Evolutionary conservation across 1,139 yeast species (phyloP), one percentile per base, ranked within the genome.

Genomic region (Geotrichum aggregatum): DNA sequence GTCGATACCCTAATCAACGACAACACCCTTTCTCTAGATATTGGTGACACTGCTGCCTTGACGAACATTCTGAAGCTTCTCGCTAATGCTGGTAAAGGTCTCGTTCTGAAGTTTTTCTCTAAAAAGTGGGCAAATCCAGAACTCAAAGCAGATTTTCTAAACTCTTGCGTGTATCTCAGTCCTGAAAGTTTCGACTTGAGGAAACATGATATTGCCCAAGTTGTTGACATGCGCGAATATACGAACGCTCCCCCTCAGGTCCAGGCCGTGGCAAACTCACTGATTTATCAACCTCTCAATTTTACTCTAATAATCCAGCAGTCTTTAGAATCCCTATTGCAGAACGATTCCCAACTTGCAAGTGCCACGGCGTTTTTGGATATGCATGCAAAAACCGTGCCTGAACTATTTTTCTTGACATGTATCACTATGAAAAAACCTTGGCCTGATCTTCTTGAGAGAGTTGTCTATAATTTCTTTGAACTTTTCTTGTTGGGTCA

Each of bases 391-490:
- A 69, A 69, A 53, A 47, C 59, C 8, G 59, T 65, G 16, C 72
- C 73, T 1, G 74, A 69, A 53, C 63, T 70, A 21, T 60, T 70
- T 42, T 62, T 70, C 44, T 55, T 69, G 7, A 73, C 73, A 18
- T 69, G 70, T 13, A 56, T 67, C 21, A 60, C 63, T 33, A 58
- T 67, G 44, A 66, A 69, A 7, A 62, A 63, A 45, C 73, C 74
- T 8, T 67, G 72, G 71, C 64, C 67, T 3, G 59, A 63, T 5
- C 58, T 66, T 21, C 61, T 66, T 41, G 71, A 66, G 42, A 59
- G 70, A 21, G 64, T 69, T 42, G 56, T 70, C 38, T 62, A 62
- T 44, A 67, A 66, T 47, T 60, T 69, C 38, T 67, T 66, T 50
- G 71, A 67, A 18, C 58, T 66, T 26, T 68, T 68, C 52, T 62